Evolutionary conservation across 148 eudicot species (phyloP).

Genomic region (Fagopyrum homotropicum): DNA sequence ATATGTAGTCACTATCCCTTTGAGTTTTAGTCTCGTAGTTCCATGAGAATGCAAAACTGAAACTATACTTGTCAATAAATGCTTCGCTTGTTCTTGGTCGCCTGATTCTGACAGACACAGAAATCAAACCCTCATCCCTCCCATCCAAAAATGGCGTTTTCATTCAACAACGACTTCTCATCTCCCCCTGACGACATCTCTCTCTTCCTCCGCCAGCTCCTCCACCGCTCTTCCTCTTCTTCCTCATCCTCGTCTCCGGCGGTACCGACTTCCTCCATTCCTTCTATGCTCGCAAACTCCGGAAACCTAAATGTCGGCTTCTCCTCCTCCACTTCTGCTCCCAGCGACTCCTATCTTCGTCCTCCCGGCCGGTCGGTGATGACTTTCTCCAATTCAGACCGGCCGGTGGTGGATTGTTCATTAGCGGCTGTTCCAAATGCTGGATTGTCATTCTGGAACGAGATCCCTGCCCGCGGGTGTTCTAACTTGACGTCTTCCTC

Average conservation of each 20-base stretch:
- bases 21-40: background rate
- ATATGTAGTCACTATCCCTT: background rate
- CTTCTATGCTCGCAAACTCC: constrained; percentile 9
- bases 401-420: constrained; percentile 15
- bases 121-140: background rate
- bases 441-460: background rate
- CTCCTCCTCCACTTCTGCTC: constrained; percentile 8
- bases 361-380: constrained; percentile 12
- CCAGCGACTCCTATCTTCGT: constrained; percentile 11
- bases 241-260: constrained; percentile 19
- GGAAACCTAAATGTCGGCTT: background rate
- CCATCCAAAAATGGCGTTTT: constrained; percentile 6
- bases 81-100: background rate
- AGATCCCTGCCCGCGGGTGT: constrained; percentile 15
- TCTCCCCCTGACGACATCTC: constrained; percentile 58
- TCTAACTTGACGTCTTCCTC: constrained; percentile 20
- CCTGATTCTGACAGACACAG: background rate
- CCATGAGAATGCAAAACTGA: background rate
- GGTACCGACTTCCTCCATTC: constrained; percentile 6
- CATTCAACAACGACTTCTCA: constrained; percentile 3
- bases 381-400: constrained; percentile 24
- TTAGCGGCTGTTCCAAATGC: background rate
- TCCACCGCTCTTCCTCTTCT: constrained; percentile 40
- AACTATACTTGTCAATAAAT: background rate
- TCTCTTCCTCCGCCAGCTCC: constrained; percentile 56